Conservation (phyloP, 192 early-diverging fungal genomes). For the Podila clonocystis region DNA sequence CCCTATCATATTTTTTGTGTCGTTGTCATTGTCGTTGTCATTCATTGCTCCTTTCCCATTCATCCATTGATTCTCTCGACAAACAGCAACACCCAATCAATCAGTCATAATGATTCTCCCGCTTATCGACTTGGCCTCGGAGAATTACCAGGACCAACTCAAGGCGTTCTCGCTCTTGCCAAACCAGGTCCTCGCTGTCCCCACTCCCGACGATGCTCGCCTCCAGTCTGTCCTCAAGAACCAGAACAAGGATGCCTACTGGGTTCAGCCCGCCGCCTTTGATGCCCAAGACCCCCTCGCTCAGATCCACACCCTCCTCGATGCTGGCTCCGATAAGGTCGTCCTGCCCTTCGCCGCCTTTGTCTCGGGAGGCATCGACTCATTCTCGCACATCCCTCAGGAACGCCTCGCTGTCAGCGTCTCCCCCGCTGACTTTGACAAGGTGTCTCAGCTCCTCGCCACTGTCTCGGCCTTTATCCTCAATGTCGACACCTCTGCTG, state of each 20-base stretch:
- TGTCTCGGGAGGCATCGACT: constrained; percentile 21
- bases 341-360: constrained; percentile 49
- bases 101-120: constrained; percentile 36
- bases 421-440: constrained; percentile 16
- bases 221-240: constrained; percentile 39
- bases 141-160: constrained; percentile 14
- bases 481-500: constrained; percentile 19
- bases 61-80: no score
- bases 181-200: constrained; percentile 43
- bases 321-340: constrained; percentile 59
- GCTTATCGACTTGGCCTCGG: constrained; percentile 37
- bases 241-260: constrained; percentile 50
- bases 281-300: constrained; percentile 51
- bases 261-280: constrained; percentile 49
- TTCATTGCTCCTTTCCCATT: no score
- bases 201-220: constrained; percentile 31
- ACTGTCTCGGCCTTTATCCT: constrained; percentile 48
- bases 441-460: constrained; percentile 14
- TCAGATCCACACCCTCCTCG: constrained; percentile 54
- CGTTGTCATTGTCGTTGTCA: no score
- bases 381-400: constrained; percentile 46
- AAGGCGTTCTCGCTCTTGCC: constrained; percentile 23
- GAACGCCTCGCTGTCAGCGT: constrained; percentile 55
- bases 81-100: background rate
- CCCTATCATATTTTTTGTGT: no score